These are phyloP conservation scores for Backusella westeae DNA, from an alignment of 192 early-diverging fungal genomes.

Conservation along the genomic window DNA sequence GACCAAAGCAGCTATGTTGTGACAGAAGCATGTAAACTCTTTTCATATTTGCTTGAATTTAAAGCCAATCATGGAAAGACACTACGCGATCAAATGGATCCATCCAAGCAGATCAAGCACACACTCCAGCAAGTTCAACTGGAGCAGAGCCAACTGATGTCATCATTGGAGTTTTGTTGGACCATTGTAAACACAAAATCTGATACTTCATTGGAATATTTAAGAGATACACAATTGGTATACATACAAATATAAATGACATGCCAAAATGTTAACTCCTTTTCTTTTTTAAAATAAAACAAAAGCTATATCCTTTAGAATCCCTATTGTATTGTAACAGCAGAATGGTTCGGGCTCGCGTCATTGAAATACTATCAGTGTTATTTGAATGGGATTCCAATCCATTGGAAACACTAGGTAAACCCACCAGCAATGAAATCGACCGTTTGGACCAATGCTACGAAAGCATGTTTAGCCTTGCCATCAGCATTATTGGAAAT, in stretches of 20 bases:
- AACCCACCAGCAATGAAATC: not conserved
- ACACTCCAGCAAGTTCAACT: slow-evolving; percentile 27
- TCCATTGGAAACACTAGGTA: slow-evolving; percentile 23
- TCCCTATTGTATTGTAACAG: slow-evolving; percentile 21
- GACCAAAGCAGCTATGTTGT: slow-evolving; percentile 49
- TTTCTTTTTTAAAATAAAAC: not conserved
- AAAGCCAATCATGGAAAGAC: slow-evolving; percentile 19
- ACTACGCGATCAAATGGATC: slow-evolving; percentile 36
- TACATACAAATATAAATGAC: not conserved
- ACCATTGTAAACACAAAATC: slow-evolving; percentile 33
- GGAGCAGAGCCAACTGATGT: slow-evolving; percentile 32
- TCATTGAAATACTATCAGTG: slow-evolving; percentile 43
- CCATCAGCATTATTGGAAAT: not conserved
- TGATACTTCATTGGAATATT: slow-evolving; percentile 32
- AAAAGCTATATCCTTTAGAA: slow-evolving; percentile 30
- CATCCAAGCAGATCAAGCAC: slow-evolving; percentile 33
- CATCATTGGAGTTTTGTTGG: slow-evolving; percentile 50
- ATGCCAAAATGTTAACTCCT: not conserved
- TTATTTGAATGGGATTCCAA: slow-evolving; percentile 39
- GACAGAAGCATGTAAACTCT: slow-evolving; percentile 40
- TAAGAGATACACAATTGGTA: slow-evolving; percentile 43
- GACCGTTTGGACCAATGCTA: not conserved
- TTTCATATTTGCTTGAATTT: slow-evolving; percentile 40
- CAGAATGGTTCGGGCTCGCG: slow-evolving; percentile 38
- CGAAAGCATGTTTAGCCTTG: not conserved